These are phyloP conservation scores for Umbellularia californica DNA, from an alignment of 164 flowering plant species.

Conservation along the genomic window DNA sequence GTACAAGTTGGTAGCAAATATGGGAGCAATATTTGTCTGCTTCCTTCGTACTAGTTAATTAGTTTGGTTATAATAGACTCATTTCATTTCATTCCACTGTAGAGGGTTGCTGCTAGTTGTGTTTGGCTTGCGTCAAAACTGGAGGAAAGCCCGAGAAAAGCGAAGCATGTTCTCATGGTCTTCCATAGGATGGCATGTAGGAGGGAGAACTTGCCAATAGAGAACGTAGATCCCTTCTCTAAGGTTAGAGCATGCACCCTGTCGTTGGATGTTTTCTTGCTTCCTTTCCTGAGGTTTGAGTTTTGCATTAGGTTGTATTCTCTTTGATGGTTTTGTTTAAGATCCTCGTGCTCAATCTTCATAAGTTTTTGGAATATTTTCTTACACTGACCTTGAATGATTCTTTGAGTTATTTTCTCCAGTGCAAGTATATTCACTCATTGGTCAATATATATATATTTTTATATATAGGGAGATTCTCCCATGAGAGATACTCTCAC, in stretches of 20 bases:
- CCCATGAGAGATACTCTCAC: too few relatives aligned
- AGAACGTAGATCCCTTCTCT: conserved; percentile 57
- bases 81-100: conserved; percentile 14
- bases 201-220: conserved; percentile 79
- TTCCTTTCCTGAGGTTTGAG: neutral
- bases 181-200: conserved; percentile 95
- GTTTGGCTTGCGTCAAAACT: conserved; percentile 97
- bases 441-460: too few relatives aligned
- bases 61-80: neutral
- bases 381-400: too few relatives aligned
- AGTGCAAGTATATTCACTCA: too few relatives aligned
- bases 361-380: too few relatives aligned
- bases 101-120: conserved; percentile 97
- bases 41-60: neutral
- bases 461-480: too few relatives aligned
- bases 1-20: neutral
- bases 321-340: too few relatives aligned
- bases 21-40: neutral
- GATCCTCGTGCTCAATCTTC: neutral
- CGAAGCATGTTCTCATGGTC: conserved; percentile 81
- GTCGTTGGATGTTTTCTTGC: neutral
- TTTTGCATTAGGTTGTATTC: neutral
- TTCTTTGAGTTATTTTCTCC: too few relatives aligned
- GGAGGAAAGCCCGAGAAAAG: conserved; percentile 87
- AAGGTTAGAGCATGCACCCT: conserved; percentile 37